These are phyloP conservation scores for Debaryomyces subglobosus DNA, from an alignment of 1,139 yeast species.

Conservation along the genomic window DNA sequence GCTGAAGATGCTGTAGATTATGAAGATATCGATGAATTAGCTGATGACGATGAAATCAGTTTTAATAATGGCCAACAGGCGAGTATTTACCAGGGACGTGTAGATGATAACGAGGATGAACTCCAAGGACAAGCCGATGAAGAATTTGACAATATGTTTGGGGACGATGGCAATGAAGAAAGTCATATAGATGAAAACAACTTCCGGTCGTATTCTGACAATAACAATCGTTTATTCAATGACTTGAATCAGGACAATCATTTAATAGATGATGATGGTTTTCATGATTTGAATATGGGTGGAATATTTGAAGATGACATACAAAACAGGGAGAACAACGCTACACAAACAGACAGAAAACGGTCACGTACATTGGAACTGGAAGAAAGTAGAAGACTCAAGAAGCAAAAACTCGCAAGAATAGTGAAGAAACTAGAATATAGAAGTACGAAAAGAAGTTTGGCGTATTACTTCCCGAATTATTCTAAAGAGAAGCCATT, in stretches of 20 bases:
- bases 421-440: slow-evolving; percentile 39
- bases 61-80: not conserved
- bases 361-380: slow-evolving; percentile 24
- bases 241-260: slow-evolving; percentile 27
- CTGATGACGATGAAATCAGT: slow-evolving; percentile 67
- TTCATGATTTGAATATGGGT: slow-evolving; percentile 42
- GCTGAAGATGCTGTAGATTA: slow-evolving; percentile 95
- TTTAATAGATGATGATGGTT: slow-evolving; percentile 45
- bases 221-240: slow-evolving; percentile 18
- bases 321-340: slow-evolving; percentile 4
- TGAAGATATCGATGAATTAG: slow-evolving; percentile 93
- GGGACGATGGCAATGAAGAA: slow-evolving; percentile 27
- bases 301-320: slow-evolving; percentile 37
- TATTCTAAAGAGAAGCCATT: slow-evolving; percentile 59
- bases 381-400: slow-evolving; percentile 23
- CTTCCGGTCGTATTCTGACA: slow-evolving; percentile 9
- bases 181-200: slow-evolving; percentile 6
- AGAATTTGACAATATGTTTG: slow-evolving; percentile 56
- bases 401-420: slow-evolving; percentile 29
- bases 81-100: slow-evolving; percentile 23
- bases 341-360: slow-evolving; percentile 14
- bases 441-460: slow-evolving; percentile 34
- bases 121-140: slow-evolving; percentile 43
- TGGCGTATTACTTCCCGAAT: slow-evolving; percentile 62
- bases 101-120: slow-evolving; percentile 33